Base-by-base conservation (phyloP, 305 asterid species). In the Fraxinus xanthoxyloides region DNA sequence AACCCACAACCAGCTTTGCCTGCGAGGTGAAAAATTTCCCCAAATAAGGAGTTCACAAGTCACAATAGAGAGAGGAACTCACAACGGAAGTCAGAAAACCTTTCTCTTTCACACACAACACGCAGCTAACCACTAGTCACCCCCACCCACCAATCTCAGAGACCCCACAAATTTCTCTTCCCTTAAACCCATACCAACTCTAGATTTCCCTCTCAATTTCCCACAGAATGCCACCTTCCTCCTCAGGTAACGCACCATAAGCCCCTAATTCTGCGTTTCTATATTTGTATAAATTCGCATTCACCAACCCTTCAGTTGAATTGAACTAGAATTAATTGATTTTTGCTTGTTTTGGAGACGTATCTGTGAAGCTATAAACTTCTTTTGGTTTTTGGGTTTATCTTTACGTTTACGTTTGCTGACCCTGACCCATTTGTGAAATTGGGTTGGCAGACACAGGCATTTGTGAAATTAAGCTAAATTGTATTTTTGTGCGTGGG, bases 181-280 rank as follows among this genome's bases (percentile, higher is more conserved):
- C 63, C 63, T n/a, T 51, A 51, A 51, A 5, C 77, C 81, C 70
- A 24, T 38, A 54, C 63, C 48, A 34, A 81, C 80, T 79, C 78
- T 59, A 35, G 43, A 63, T 31, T 43, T 78, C 78, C 40, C 84
- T 48, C 79, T 76, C 63, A 4, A 67, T 74, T 82, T 67, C 43
- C 36, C 72, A 77, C 78, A 82, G 80, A 88, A 90, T 88, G 94
- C 92, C 91, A 81, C 89, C 90, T 87, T 89, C 92, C 76, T 87
- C 92, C 78, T 81, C 89, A 86, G 92, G 92, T 90, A 70, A 32
- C 59, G 31, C 78, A 28, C 75, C 75, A 19, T 10, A 59, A 72
- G 35, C 54, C 51, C 76, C 82, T 40, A 48, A 61, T 79, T 31
- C 72, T 34, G 2, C 43, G 23, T 28, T 48, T 48, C 56, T 48